Evolutionary conservation across 1,139 yeast genomes (phyloP).

Genomic region (Saccharomyces hybrid): DNA sequence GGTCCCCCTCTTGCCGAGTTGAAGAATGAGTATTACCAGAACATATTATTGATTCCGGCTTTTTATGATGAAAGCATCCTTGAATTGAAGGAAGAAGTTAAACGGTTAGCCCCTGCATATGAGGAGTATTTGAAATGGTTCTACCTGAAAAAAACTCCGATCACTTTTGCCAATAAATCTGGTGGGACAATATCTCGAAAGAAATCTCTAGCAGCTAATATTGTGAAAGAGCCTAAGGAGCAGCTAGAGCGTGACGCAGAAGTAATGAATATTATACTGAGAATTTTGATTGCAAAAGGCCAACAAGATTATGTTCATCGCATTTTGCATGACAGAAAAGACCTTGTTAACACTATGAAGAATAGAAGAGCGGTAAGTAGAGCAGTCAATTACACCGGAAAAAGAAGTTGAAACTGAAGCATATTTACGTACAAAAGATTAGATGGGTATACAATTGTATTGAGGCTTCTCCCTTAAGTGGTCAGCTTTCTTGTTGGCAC

Average conservation of each 20-base stretch:
- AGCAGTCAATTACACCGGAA: neutral
- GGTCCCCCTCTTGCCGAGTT: constrained; percentile 68
- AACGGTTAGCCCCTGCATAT: constrained; percentile 48
- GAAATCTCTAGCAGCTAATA: neutral
- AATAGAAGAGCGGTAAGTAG: constrained; percentile 40
- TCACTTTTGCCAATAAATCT: constrained; percentile 2
- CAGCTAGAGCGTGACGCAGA: neutral
- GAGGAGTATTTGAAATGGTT: constrained; percentile 37
- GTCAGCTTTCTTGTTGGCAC: neutral
- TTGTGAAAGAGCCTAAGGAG: neutral
- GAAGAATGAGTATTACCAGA: constrained; percentile 58
- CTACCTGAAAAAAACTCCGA: constrained; percentile 20
- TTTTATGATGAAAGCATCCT: constrained; percentile 52
- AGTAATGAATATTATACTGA: constrained; percentile 58
- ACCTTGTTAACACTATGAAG: constrained; percentile 54
- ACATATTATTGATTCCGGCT: constrained; percentile 55
- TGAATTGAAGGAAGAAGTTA: constrained; percentile 52
- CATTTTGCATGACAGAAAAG: constrained; percentile 55
- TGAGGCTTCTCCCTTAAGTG: no score
- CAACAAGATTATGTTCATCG: constrained; percentile 43
- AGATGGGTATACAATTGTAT: no score
- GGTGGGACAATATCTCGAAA: neutral
- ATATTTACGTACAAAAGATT: neutral
- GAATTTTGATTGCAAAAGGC: constrained; percentile 45
- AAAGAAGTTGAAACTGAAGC: neutral